Percentiles rank a stretch among this genome's conserved stretches.
These are phyloP conservation scores for Lactarius deliciosus DNA, from an alignment of 768 basidiomycete genomes.

Conservation along the genomic window DNA sequence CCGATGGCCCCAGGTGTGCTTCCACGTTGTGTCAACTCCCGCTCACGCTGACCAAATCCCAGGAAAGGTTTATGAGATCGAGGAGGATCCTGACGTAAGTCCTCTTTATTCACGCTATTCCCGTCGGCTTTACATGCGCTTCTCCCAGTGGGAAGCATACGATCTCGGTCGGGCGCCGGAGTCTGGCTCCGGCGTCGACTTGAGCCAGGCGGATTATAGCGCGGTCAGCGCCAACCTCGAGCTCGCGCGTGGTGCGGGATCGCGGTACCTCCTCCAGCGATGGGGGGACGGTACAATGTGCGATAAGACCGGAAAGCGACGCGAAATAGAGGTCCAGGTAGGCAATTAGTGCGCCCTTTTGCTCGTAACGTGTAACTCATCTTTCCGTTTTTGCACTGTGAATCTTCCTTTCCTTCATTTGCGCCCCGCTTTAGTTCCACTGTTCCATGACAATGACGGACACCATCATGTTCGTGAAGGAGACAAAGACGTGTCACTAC, in stretches of 20 bases:
- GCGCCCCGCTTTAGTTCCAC: constrained; percentile 62
- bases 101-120: constrained; percentile 30
- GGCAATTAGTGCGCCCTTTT: constrained; percentile 33
- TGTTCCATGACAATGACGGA: constrained; percentile 95
- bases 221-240: constrained; percentile 70
- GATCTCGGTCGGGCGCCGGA: constrained; percentile 71
- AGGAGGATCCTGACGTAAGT: constrained; percentile 82
- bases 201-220: constrained; percentile 63
- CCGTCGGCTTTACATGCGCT: constrained; percentile 29
- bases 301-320: constrained; percentile 84
- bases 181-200: constrained; percentile 56
- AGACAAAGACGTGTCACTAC: constrained; percentile 92
- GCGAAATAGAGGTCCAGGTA: constrained; percentile 96
- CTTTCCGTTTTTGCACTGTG: constrained; percentile 9
- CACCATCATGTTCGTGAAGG: constrained; percentile 87
- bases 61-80: constrained; percentile 69
- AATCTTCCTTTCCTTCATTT: constrained; percentile 11
- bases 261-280: constrained; percentile 88
- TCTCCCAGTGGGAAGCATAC: constrained; percentile 68
- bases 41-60: constrained; percentile 19
- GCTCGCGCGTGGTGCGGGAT: constrained; percentile 75
- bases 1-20: constrained; percentile 61
- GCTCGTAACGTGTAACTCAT: not conserved
- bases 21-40: constrained; percentile 17
- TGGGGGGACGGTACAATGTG: constrained; percentile 92